Evolutionary conservation across 1,284 basidiomycete species (phyloP).

Genomic region (Clitocybe nebularis): DNA sequence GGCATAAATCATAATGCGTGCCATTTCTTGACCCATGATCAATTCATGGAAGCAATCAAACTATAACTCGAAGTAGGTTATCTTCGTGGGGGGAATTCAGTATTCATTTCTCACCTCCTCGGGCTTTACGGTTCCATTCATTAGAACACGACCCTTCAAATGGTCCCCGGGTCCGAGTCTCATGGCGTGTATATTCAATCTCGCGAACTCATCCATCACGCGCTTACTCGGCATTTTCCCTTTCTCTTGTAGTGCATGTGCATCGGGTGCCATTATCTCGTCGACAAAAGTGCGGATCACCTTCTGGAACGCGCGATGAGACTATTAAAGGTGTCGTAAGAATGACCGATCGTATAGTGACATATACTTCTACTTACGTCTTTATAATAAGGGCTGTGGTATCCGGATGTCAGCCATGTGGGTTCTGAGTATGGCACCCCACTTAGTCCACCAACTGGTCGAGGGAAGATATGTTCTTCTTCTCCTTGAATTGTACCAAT

Average conservation of each 20-base stretch:
- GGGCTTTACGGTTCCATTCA: conserved; percentile 15
- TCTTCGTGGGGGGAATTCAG: too few relatives aligned
- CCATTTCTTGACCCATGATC: conserved; percentile 68
- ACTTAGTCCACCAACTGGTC: conserved; percentile 31
- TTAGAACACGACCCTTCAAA: conserved; percentile 19
- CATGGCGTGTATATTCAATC: conserved; percentile 25
- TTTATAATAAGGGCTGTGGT: conserved; percentile 29
- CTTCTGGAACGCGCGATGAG: conserved; percentile 46
- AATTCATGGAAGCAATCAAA: conserved; percentile 64
- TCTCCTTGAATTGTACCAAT: conserved; percentile 28
- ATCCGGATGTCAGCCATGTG: conserved; percentile 29
- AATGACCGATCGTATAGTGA: not conserved
- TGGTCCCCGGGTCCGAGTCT: conserved; percentile 29
- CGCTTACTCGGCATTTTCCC: conserved; percentile 26
- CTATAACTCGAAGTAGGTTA: conserved; percentile 8
- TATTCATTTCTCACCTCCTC: conserved; percentile 9
- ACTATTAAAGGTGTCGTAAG: conserved; percentile 25
- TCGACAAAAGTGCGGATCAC: conserved; percentile 47
- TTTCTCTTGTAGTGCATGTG: conserved; percentile 27
- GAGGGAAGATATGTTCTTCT: conserved; percentile 12
- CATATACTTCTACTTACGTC: conserved; percentile 31
- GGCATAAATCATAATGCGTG: conserved; percentile 41
- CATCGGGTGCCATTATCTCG: conserved; percentile 48
- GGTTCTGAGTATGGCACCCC: conserved; percentile 70
- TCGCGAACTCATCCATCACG: conserved; percentile 24